Evolutionary conservation across 371 early-diverging fungal genomes (phyloP), one percentile per base, ranked within the genome.

Genomic region (Mucor plumbeus): DNA sequence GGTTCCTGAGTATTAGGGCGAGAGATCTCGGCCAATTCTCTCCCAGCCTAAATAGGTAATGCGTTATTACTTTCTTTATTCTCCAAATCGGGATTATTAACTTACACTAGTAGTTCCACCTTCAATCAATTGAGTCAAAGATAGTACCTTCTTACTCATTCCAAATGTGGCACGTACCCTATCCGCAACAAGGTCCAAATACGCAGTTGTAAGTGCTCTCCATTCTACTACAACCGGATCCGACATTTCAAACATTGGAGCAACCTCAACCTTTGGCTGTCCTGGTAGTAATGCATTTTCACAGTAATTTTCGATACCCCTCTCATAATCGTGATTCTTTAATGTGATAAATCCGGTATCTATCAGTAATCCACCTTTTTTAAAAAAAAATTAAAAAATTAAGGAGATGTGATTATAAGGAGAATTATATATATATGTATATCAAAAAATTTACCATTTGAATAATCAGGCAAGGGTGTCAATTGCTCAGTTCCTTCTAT

Each of bases 401-500:
- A 26, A 26, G 26, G 26, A 26, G 26, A 26, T 26, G 26, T 26
- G 26, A 26, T 26, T 26, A 26, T 38, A 63, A 19, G 48, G 47
- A 39, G 21, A 53, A 7, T 44, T 44, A n/a, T 44, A 44, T 44
- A 17, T 7, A 38, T 0, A 26, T 64, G 14, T 81, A 53, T n/a
- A n/a, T n/a, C 31, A 53, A 26, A 26, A 44, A 1, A 17, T 17
- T 44, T 55, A 85, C 92, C 97, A 75, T 97, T 96, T 59, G 95
- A 85, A 77, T 96, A 96, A 76, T 97, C 97, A 8, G 97, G 91
- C 39, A 96, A 77, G 7, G 97, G 96, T 1, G 97, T 97, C 70
- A 97, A 76, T 15, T 80, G 70, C 47, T 90, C 89, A 9, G 87
- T 81, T 14, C 90, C 91, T 59, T 80, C 81, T 64, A 96, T 88